Evolutionary conservation across 805 yeast genomes (phyloP), one percentile per base, ranked within the genome.

Genomic region (Wickerhamomyces alni): DNA sequence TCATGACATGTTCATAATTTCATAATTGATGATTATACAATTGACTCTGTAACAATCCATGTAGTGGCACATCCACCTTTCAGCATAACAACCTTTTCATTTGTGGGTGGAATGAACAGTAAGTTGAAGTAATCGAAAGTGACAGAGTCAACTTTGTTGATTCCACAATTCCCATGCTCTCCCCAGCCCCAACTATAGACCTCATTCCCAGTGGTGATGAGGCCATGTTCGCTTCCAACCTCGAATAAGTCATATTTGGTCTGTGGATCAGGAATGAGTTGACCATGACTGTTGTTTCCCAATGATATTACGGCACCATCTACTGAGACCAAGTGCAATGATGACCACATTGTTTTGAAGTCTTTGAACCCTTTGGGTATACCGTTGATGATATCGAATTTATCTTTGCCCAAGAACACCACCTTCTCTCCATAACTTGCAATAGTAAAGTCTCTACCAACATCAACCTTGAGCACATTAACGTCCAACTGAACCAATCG

Each of bases 121-220:
- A 59, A 52, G 42, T 58, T 61, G 43, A 60, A 68, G 3, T 69
- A 64, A 34, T 36, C 37, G 63, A 72, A 35, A 37, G 62, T 28
- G 41, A 58, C 35, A 10, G 48, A 42, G 11, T 42, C 47, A 2
- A 22, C 36, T 10, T 22, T 37, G 7, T 42, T 34, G 3, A 47
- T 36, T 0, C 96, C 95, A 62, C 98, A 91, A 56, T 91, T 91
- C 0, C 99, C 99, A 59, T 91, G 99, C 54, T 93, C 98, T 12
- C 96, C 97, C 99, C 99, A 91, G 1, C 99, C 99, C 98, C 98
- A 93, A 2, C 89, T 72, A 39, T 54, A 64, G 0, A 88, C 80
- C 8, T 41, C 36, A 30, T 59, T 37, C 12, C 33, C 42, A 3
- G 31, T 34, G 3, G 50, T 37, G 7, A 75, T 50, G 15, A 88